These are phyloP conservation scores for Lasiosphaeria miniovina DNA, from an alignment of 495 filamentous ascomycete species.

Conservation along the genomic window DNA sequence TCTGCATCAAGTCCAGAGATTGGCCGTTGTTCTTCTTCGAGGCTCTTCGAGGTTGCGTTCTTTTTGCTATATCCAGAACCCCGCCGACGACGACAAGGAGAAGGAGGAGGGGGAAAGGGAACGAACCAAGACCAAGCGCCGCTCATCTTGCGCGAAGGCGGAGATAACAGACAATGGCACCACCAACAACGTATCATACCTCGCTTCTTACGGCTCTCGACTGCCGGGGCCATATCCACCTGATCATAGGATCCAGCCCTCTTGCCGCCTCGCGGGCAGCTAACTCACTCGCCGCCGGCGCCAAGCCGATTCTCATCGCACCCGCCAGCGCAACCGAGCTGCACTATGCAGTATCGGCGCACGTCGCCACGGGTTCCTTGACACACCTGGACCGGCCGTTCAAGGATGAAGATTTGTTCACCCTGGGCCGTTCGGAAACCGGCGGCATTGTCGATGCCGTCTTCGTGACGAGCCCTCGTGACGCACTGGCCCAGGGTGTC, in stretches of 20 bases:
- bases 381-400: conserved; percentile 71
- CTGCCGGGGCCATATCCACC: conserved; percentile 71
- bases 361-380: conserved; percentile 68
- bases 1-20: too few species aligned
- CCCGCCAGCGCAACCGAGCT: conserved; percentile 55
- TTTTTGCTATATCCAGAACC: too few species aligned
- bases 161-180: conserved; percentile 16
- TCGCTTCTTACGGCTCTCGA: conserved; percentile 77
- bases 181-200: conserved; percentile 24
- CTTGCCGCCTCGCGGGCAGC: conserved; percentile 78
- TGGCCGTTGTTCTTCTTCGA: too few species aligned
- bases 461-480: conserved; percentile 68
- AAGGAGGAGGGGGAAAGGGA: too few species aligned
- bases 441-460: conserved; percentile 81
- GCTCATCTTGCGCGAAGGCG: not conserved
- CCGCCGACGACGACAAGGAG: too few species aligned
- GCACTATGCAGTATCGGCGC: conserved; percentile 70
- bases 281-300: conserved; percentile 82
- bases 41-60: too few species aligned
- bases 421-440: conserved; percentile 75
- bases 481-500: conserved; percentile 57
- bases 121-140: not conserved
- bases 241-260: conserved; percentile 83
- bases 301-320: conserved; percentile 79
- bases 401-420: conserved; percentile 68